phyloP scores from a whole-genome alignment of 2,329 filamentous ascomycete genomes.

The Fusarium tupiense region DNA sequence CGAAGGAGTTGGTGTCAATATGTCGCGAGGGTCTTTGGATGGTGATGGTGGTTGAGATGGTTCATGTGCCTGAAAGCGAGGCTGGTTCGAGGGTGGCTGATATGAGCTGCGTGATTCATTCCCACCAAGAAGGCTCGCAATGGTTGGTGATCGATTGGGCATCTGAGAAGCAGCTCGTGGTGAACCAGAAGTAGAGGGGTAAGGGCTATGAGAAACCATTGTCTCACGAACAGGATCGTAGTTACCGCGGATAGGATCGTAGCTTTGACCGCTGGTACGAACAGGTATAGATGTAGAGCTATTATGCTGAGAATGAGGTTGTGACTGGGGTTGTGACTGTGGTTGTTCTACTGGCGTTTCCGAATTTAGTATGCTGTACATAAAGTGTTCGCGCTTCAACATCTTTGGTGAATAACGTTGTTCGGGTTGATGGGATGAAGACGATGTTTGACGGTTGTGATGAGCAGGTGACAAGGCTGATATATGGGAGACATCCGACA shows the following conservation, averaged over 20 bases:
- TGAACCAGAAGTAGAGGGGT: constrained; percentile 57
- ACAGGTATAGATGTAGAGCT: constrained; percentile 57
- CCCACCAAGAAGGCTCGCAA: constrained; percentile 80
- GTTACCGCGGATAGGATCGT: constrained; percentile 88
- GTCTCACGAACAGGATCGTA: constrained; percentile 73
- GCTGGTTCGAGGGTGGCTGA: constrained; percentile 42
- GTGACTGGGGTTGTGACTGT: constrained; percentile 32
- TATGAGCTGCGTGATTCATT: constrained; percentile 41
- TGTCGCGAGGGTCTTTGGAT: constrained; percentile 48
- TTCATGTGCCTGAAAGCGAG: constrained; percentile 49
- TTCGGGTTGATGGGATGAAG: constrained; percentile 38
- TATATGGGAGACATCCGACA: constrained; percentile 40
- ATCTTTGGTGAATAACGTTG: constrained; percentile 56
- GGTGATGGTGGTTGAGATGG: constrained; percentile 56
- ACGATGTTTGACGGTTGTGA: constrained; percentile 45
- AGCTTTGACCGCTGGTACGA: constrained; percentile 81
- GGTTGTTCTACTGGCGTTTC: constrained; percentile 48
- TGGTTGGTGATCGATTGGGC: constrained; percentile 76
- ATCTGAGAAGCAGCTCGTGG: constrained; percentile 56
- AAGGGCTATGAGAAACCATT: constrained; percentile 63
- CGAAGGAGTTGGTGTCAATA: constrained; percentile 50
- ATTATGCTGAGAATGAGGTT: constrained; percentile 44
- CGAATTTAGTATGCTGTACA: constrained; percentile 67
- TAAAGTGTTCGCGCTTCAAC: constrained; percentile 63
- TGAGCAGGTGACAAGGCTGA: constrained; percentile 41